Evolutionary conservation across 2,329 filamentous ascomycete genomes (phyloP).

Genomic region (Cordyceps cicadae): DNA sequence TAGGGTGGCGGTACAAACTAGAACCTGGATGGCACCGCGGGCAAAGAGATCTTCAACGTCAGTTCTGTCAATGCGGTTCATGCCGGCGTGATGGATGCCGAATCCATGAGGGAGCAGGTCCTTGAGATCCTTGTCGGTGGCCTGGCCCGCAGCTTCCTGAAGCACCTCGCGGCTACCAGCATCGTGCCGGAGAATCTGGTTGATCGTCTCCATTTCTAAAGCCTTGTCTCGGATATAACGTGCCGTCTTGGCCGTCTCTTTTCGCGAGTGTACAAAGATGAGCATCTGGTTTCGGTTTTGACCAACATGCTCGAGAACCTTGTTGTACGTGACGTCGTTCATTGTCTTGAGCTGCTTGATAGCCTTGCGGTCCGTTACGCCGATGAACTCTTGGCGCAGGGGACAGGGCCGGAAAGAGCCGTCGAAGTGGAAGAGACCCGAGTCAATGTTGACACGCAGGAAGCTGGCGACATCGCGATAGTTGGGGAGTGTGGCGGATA

Average conservation of each 20-base stretch:
- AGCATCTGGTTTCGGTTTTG: constrained; percentile 94
- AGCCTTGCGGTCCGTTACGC: constrained; percentile 93
- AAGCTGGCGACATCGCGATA: constrained; percentile 95
- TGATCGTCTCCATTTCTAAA: constrained; percentile 92
- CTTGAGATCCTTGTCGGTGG: constrained; percentile 81
- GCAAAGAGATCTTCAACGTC: constrained; percentile 93
- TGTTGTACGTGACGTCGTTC: constrained; percentile 98
- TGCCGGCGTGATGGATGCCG: constrained; percentile 96
- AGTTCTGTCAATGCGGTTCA: constrained; percentile 89
- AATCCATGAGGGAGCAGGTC: constrained; percentile 94
- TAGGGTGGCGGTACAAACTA: constrained; percentile 95
- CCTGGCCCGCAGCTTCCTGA: constrained; percentile 72
- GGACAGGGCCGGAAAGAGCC: constrained; percentile 90
- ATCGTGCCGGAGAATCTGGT: constrained; percentile 87
- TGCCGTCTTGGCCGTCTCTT: constrained; percentile 96
- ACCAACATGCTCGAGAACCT: constrained; percentile 93
- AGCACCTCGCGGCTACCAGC: constrained; percentile 85
- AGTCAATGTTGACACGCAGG: constrained; percentile 75
- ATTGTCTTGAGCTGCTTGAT: constrained; percentile 99
- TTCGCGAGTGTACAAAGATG: constrained; percentile 96
- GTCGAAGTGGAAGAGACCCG: constrained; percentile 93
- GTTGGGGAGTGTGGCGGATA: constrained; percentile 93
- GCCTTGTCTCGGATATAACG: constrained; percentile 95
- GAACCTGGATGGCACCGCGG: constrained; percentile 83
- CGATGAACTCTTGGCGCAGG: constrained; percentile 92